phyloP scores from a whole-genome alignment of 2,329 filamentous ascomycete genomes.

The Lecanoromycetidae sp. region DNA sequence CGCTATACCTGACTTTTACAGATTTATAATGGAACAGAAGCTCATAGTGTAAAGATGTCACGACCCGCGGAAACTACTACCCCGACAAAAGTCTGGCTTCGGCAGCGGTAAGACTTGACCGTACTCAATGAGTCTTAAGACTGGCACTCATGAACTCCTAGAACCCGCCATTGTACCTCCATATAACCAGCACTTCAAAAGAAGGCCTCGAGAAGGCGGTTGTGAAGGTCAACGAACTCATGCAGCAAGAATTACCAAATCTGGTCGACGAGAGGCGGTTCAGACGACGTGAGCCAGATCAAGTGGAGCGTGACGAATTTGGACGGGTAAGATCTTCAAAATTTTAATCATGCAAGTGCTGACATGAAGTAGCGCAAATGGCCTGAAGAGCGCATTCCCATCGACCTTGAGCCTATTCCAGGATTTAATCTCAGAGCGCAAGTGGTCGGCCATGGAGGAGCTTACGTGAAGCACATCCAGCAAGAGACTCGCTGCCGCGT shows the following conservation, averaged over 20 bases:
- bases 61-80: slow-evolving; percentile 89
- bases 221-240: slow-evolving; percentile 79
- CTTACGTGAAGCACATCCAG: slow-evolving; percentile 97
- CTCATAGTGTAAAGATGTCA: slow-evolving; percentile 82
- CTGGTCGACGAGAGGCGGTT: slow-evolving; percentile 91
- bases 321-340: slow-evolving; percentile 54
- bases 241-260: slow-evolving; percentile 90
- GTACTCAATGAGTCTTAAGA: neutral
- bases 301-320: slow-evolving; percentile 78
- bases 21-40: slow-evolving; percentile 42
- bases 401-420: slow-evolving; percentile 77
- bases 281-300: slow-evolving; percentile 66
- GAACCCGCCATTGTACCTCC: slow-evolving; percentile 89
- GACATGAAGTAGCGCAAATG: slow-evolving; percentile 67
- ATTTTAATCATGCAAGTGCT: slow-evolving; percentile 18
- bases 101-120: slow-evolving; percentile 55
- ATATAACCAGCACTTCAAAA: slow-evolving; percentile 86
- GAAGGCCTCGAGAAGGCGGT: slow-evolving; percentile 84
- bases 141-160: slow-evolving; percentile 28
- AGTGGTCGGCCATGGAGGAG: slow-evolving; percentile 85
- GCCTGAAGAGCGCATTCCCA: slow-evolving; percentile 91
- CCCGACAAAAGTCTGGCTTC: slow-evolving; percentile 98
- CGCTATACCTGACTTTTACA: slow-evolving; percentile 46
- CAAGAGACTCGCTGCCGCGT: slow-evolving; percentile 89
- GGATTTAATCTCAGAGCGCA: slow-evolving; percentile 95